Base-by-base conservation (phyloP, 495 filamentous ascomycete species). In the Neurospora hispaniola region DNA sequence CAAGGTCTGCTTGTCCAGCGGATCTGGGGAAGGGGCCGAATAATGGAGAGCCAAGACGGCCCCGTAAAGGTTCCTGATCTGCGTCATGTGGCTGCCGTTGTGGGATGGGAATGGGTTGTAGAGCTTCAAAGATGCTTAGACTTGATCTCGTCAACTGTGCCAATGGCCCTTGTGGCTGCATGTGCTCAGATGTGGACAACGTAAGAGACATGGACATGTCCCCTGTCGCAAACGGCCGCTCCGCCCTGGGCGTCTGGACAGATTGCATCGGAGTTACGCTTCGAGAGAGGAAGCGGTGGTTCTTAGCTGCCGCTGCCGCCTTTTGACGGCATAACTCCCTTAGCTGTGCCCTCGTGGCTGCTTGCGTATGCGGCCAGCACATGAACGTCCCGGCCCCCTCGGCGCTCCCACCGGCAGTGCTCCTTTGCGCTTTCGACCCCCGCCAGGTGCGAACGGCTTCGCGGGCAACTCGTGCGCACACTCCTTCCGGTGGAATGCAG, bases 391-490 rank as follows among this genome's bases (percentile, higher is more conserved):
- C 78, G 8, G 77, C 71, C n/a, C 77, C 77, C 31, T 83, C 84
- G 0, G 81, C 84, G 76, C 89, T 91, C 35, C 90, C 90, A 23
- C 46, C 20, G 20, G 20, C 46, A 48, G 46, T 4, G 77, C 89
- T 92, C 73, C 85, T 84, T 62, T 40, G 73, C 3, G 80, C 74
- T 68, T 85, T 87, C 10, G 86, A 82, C 9, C 88, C 89, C 75
- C 88, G 91, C 96, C 96, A 99, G 72, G 88, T 95, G 77, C 89
- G 87, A 81, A 90, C 92, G 6, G 94, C 93, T 77, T 93, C 90
- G 77, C 94, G 88, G 2, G 94, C 92, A 69, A 99, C 94, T 73
- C 94, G 93, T 76, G 91, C 87, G 76, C 94, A 95, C 42, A 98
- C 93, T 9, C 96, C 96, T 44, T 96, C 85, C 14, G 96, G 96